Evolutionary conservation across 2,329 filamentous ascomycete species (phyloP), one percentile per base, ranked within the genome.

Genomic region (Scleromitrula shiraiana): DNA sequence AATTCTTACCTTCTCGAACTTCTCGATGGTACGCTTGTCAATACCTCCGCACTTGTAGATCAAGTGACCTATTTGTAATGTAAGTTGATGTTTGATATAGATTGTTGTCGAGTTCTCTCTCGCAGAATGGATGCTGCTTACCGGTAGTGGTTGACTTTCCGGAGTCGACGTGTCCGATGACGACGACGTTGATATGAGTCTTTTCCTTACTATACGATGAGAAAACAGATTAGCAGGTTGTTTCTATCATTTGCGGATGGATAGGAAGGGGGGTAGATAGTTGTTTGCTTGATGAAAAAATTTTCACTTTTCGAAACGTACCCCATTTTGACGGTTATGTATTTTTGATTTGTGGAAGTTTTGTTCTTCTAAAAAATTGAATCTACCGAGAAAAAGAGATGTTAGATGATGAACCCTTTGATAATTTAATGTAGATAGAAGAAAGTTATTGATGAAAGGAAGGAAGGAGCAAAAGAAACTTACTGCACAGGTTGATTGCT

Each of bases 41-140:
- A 97, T 98, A 88, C 93, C 93, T 85, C 93, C 93, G 82, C 93
- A 97, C 86, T 98, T 91, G 89, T 97, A 97, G 87, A 98, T 97
- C 83, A 98, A 84, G 80, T 91, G 83, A 74, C 83, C 82, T 66
- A 74, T 85, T 71, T 53, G 33, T 45, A 47, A 37, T 62, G 47
- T 58, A 52, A 53, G 41, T 49, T 35, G 2, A n/a, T 23, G 41
- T 46, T 46, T 50, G 41, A n/a, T n/a, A n/a, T 45, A 42, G 38
- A 36, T 12, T 6, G 40, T 26, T 43, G 2, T 5, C 9, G 35
- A 43, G 7, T 36, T 51, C 27, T 37, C 12, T 4, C 38, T 35
- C 4, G 19, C 15, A 15, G 2, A 36, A 26, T 24, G 30, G 41
- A 30, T 41, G 23, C 22, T 40, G 62, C 82, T 85, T 83, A 88